phyloP scores from a whole-genome alignment of 805 yeast species.

The Cyberlindnera xylosilytica region DNA sequence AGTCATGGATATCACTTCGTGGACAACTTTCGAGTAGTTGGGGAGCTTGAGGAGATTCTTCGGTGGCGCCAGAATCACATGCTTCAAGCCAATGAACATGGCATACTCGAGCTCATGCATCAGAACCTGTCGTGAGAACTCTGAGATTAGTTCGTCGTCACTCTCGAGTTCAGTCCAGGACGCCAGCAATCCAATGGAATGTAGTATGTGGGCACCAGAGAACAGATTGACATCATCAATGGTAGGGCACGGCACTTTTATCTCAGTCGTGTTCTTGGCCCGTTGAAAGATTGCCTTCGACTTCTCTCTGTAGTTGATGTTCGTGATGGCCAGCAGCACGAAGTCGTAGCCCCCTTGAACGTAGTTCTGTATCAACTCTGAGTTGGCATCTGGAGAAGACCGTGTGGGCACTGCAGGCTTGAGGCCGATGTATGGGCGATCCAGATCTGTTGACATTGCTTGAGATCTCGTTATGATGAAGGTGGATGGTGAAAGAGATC shows the following conservation, averaged over 20 bases:
- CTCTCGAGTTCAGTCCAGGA: conserved; percentile 73
- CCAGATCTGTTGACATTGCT: conserved; percentile 11
- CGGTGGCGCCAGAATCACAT: conserved; percentile 63
- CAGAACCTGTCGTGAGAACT: conserved; percentile 55
- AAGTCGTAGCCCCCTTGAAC: conserved; percentile 45
- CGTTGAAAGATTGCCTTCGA: conserved; percentile 38
- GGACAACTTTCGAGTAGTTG: conserved; percentile 43
- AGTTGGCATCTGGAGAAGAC: conserved; percentile 30
- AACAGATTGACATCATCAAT: conserved; percentile 40
- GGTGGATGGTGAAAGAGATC: no score
- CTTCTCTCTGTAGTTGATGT: conserved; percentile 43
- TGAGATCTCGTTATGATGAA: background rate
- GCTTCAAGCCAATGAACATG: conserved; percentile 51
- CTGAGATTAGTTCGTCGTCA: conserved; percentile 44
- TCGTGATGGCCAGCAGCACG: conserved; percentile 53
- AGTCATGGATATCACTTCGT: conserved; percentile 31
- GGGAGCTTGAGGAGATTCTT: conserved; percentile 50
- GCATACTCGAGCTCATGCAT: conserved; percentile 58
- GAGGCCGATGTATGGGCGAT: conserved; percentile 37
- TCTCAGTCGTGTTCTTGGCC: conserved; percentile 25
- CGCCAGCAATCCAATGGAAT: conserved; percentile 54
- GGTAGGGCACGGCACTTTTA: conserved; percentile 39
- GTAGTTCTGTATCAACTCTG: conserved; percentile 26
- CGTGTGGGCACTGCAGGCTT: conserved; percentile 40
- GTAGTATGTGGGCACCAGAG: conserved; percentile 39